Base-by-base conservation (phyloP, 1,284 basidiomycete species). In the Ustilago hordei region DNA sequence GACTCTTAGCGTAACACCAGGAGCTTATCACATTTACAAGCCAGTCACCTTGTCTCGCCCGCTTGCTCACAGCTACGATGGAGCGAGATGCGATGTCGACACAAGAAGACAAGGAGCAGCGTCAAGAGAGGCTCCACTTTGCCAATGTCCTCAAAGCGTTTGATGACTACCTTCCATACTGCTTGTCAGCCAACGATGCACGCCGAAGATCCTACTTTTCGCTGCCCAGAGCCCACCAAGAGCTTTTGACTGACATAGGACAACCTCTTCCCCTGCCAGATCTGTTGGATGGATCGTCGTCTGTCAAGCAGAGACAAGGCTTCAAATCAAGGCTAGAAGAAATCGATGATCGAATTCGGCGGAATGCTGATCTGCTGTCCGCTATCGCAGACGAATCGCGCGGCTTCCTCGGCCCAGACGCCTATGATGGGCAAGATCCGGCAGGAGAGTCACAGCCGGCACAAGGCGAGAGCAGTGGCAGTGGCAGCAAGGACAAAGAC, bases 321-420 rank as follows among this genome's bases (percentile, higher is more conserved):
- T 75, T 85, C 63, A 79, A 65, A 39, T 62, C 70, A 8, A 64
- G 80, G 17, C 41, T 86, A 31, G 80, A 79, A 23, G 84, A 85
- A 60, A 78, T 86, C n/a, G 84, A 86, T 60, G 84, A 86, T 39
- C 75, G 84, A 1, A 84, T 86, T 38, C 79, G 84, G 2, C 73
- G 84, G 8, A 86, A 86, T 47, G 78, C 82, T 2, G 83, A 84
- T 41, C 62, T 86, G 23, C 71, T 85, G 9, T 54, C 69, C 8
- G 48, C 75, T 38, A 81, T 86, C 19, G 83, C 78, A 6, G 62
- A 76, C 35, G 80, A 85, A 38, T 81, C 81, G 35, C 60, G 77
- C 31, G 72, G 72, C 1, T 85, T 86, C 55, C 69, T 86, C 5
- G 81, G 80, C 15, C 61, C 71, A 38, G 74, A 62, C 13, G 15